A percentile compares a stretch with the other conserved stretches of the same genome.
Conservation (phyloP, 2,329 filamentous ascomycete species). For the Fusarium keratoplasticum region DNA sequence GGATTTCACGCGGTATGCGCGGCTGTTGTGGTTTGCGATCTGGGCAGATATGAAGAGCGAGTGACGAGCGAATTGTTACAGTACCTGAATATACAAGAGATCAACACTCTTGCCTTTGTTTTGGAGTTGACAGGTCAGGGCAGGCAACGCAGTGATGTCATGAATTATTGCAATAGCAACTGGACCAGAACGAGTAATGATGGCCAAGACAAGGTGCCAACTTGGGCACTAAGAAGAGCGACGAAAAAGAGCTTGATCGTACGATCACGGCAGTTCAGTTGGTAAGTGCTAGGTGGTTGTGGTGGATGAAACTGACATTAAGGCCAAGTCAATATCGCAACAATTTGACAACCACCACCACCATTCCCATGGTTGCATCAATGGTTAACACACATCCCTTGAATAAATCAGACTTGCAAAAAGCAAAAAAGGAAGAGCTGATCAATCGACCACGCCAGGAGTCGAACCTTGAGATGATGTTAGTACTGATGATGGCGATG, state of each 20-base stretch:
- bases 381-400: background rate
- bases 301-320: background rate
- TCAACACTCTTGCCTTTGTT: background rate
- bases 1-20: background rate
- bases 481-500: background rate
- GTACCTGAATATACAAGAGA: background rate
- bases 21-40: background rate
- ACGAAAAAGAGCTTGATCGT: slow-evolving; percentile 11
- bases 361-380: too few relatives aligned
- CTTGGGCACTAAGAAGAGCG: background rate
- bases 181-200: background rate
- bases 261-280: slow-evolving; percentile 1
- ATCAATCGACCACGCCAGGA: slow-evolving; percentile 40
- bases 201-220: background rate
- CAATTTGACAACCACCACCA: background rate
- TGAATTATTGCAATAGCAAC: background rate
- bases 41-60: too few relatives aligned
- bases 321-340: background rate
- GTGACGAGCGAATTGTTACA: background rate
- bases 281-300: background rate
- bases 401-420: background rate
- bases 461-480: slow-evolving; percentile 32
- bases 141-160: background rate
- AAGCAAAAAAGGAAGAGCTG: slow-evolving; percentile 4
- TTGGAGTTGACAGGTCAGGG: background rate